These are phyloP conservation scores for Ogataea trehalophila DNA, from an alignment of 805 yeast genomes.

Conservation along the genomic window DNA sequence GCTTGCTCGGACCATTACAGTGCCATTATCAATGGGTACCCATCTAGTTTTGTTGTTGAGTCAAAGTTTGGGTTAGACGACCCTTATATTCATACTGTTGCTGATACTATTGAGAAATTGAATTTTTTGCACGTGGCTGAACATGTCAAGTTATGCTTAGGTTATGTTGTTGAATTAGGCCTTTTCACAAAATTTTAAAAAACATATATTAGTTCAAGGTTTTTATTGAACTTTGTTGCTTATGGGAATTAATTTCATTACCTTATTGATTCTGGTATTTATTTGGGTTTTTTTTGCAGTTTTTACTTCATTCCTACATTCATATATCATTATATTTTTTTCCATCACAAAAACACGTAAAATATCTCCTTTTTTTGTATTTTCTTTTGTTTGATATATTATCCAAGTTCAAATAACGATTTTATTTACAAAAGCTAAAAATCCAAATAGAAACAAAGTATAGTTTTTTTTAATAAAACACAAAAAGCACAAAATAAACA, in stretches of 20 bases:
- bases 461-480: too few species aligned
- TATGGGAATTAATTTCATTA: too few species aligned
- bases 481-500: background rate
- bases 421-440: too few species aligned
- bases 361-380: too few species aligned
- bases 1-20: constrained; percentile 94
- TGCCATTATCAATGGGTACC: constrained; percentile 78
- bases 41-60: constrained; percentile 80
- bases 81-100: constrained; percentile 68
- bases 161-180: constrained; percentile 65
- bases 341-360: too few species aligned
- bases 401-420: too few species aligned
- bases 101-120: constrained; percentile 78
- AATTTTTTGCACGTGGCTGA: constrained; percentile 75
- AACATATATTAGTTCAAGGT: background rate
- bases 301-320: too few species aligned
- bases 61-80: constrained; percentile 58
- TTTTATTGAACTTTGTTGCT: background rate
- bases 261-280: too few species aligned
- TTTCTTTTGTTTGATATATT: too few species aligned
- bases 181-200: background rate
- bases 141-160: constrained; percentile 73
- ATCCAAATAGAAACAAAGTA: too few species aligned
- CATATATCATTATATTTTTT: too few species aligned
- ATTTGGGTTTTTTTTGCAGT: too few species aligned